Conservation (phyloP, 805 yeast genomes). For the Ogataea neopini region DNA sequence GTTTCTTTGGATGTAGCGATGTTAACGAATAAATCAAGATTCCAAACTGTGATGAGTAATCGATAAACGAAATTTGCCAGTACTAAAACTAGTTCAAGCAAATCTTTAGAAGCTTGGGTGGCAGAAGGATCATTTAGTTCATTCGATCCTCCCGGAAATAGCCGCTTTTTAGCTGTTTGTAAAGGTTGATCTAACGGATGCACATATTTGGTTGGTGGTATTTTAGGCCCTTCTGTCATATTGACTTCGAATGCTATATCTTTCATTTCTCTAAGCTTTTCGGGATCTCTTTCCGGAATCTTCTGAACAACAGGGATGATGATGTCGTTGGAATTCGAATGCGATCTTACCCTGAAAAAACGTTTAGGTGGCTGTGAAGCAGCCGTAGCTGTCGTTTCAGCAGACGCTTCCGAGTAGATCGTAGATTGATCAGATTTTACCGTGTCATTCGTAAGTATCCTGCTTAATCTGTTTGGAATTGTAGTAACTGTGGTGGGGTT, state of each 20-base stretch:
- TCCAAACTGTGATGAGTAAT: conserved; percentile 24
- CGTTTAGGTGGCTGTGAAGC: conserved; percentile 12
- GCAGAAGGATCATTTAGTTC: not conserved
- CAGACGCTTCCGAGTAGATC: conserved; percentile 16
- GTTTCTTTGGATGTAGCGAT: conserved; percentile 24
- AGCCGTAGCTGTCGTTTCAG: conserved; percentile 14
- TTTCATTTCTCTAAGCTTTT: conserved; percentile 23
- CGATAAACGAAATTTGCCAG: conserved; percentile 11
- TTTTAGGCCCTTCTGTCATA: conserved; percentile 12
- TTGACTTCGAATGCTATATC: conserved; percentile 35
- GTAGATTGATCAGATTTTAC: conserved; percentile 20
- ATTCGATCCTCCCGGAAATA: conserved; percentile 1
- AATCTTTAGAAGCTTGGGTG: conserved; percentile 15
- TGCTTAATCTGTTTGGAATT: conserved; percentile 12
- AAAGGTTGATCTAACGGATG: conserved; percentile 37
- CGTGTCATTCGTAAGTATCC: conserved; percentile 19
- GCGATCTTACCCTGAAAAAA: conserved; percentile 17
- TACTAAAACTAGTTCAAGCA: conserved; percentile 14
- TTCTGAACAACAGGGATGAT: conserved; percentile 12
- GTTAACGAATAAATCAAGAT: conserved; percentile 31
- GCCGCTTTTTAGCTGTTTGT: conserved; percentile 6
- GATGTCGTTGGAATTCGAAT: conserved; percentile 13
- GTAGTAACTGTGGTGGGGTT: conserved; percentile 13
- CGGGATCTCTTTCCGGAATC: conserved; percentile 10
- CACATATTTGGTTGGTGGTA: conserved; percentile 19